Evolutionary conservation across 148 eudicot genomes (phyloP).

Genomic region (Diospyros kaki): DNA sequence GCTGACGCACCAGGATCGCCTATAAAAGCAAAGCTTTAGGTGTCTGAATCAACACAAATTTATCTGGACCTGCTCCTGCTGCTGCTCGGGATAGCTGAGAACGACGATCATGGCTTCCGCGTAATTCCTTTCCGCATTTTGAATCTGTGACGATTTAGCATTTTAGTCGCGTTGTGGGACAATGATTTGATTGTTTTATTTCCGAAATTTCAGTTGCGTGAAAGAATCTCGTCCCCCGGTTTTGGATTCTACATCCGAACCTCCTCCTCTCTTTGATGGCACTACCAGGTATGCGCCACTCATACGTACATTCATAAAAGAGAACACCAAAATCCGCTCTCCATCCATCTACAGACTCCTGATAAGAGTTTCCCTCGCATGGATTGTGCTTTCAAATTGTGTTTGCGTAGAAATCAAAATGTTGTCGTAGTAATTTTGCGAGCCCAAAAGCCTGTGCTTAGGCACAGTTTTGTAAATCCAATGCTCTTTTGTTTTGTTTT

Average conservation of each 20-base stretch:
- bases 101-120: background rate
- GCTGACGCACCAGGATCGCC: no score
- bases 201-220: conserved; percentile 14
- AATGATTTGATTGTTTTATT: conserved; percentile 8
- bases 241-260: conserved; percentile 50
- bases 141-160: background rate
- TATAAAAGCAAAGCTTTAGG: no score
- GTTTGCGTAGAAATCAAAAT: no score
- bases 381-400: no score
- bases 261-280: conserved; percentile 66
- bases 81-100: background rate
- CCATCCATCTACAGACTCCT: background rate
- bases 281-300: conserved; percentile 40
- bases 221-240: conserved; percentile 38
- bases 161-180: background rate
- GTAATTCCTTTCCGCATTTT: background rate
- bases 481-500: no score
- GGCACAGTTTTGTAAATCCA: no score
- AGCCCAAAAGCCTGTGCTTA: no score
- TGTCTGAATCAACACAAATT: no score
- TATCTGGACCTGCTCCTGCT: no score
- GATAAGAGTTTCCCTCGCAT: background rate
- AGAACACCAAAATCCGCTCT: background rate
- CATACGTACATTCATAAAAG: no score
- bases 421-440: no score